Evolutionary conservation across 2,329 filamentous ascomycete genomes (phyloP).

Genomic region (Penicillium freii): DNA sequence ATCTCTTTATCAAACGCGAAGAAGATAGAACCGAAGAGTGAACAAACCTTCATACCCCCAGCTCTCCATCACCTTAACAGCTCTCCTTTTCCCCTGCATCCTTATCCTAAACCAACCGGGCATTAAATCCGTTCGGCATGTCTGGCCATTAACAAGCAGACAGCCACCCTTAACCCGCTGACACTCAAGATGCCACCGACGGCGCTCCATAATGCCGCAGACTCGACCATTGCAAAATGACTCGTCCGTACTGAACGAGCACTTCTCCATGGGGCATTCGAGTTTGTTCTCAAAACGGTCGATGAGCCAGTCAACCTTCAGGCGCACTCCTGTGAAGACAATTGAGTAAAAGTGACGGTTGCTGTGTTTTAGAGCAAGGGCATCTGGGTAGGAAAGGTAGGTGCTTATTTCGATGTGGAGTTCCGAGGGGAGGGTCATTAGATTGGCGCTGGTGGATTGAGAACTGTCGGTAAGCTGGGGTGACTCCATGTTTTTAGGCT

Average conservation of each 20-base stretch:
- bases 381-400: constrained; percentile 67
- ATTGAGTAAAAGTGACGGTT: constrained; percentile 62
- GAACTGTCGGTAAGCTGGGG: not conserved
- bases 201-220: constrained; percentile 41
- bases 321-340: constrained; percentile 62
- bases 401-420: constrained; percentile 63
- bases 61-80: constrained; percentile 6
- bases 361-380: constrained; percentile 67
- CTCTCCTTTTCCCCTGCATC: constrained; percentile 15
- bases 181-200: constrained; percentile 44
- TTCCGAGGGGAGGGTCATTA: constrained; percentile 61
- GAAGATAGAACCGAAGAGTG: not conserved
- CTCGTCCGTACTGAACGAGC: constrained; percentile 44
- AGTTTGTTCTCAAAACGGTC: constrained; percentile 62
- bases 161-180: constrained; percentile 32
- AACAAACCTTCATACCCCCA: constrained; percentile 33
- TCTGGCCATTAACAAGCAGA: constrained; percentile 38
- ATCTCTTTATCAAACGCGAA: not conserved
- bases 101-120: constrained; percentile 33
- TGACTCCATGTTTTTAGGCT: not conserved
- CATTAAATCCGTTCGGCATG: constrained; percentile 32
- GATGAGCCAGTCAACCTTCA: constrained; percentile 69
- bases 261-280: constrained; percentile 59
- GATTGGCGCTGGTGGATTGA: constrained; percentile 12
- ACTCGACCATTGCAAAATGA: constrained; percentile 44